A percentile compares a stretch with the other conserved stretches of the same genome.
phyloP scores from a whole-genome alignment of 179 eudicot species.

The Drosera spatulata region DNA sequence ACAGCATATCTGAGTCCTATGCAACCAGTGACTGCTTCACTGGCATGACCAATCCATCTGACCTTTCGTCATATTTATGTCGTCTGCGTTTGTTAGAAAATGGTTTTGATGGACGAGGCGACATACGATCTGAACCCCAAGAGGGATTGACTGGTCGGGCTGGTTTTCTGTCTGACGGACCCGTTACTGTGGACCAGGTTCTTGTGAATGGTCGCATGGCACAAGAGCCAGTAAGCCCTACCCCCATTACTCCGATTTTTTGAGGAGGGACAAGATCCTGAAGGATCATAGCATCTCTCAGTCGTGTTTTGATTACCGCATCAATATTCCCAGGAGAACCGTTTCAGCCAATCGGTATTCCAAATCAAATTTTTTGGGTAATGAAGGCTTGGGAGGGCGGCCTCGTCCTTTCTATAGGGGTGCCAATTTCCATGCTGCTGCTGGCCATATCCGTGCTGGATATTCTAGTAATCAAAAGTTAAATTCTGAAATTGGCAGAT shows the following conservation, averaged over 20 bases:
- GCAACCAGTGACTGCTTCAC: conserved; percentile 19
- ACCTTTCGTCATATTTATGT: conserved; percentile 32
- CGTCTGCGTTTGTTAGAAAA: conserved; percentile 20
- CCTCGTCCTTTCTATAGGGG: conserved; percentile 9
- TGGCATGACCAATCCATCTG: conserved; percentile 25
- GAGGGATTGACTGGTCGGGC: conserved; percentile 10
- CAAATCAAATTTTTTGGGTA: conserved; percentile 8
- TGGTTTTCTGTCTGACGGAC: conserved; percentile 6
- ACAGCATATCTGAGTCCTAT: conserved; percentile 7
- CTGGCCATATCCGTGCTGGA: conserved; percentile 13
- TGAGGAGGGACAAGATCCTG: conserved; percentile 13
- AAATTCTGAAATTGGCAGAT: conserved; percentile 9
- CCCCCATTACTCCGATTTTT: conserved; percentile 10
- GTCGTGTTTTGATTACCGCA: conserved; percentile 10
- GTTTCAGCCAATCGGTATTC: conserved; percentile 17
- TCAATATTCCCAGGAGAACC: conserved; percentile 19
- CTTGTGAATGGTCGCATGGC: conserved; percentile 14
- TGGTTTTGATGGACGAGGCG: conserved; percentile 14
- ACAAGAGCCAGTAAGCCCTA: conserved; percentile 11
- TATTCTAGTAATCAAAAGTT: conserved; percentile 12
- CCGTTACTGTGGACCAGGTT: conserved; percentile 17
- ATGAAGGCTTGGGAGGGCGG: conserved; percentile 16
- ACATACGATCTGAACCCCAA: conserved; percentile 13
- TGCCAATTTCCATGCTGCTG: conserved; percentile 9
- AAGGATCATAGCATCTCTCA: conserved; percentile 7